Evolutionary conservation across 495 filamentous ascomycete genomes (phyloP).

Genomic region (Hyaloscypha bicolor): DNA sequence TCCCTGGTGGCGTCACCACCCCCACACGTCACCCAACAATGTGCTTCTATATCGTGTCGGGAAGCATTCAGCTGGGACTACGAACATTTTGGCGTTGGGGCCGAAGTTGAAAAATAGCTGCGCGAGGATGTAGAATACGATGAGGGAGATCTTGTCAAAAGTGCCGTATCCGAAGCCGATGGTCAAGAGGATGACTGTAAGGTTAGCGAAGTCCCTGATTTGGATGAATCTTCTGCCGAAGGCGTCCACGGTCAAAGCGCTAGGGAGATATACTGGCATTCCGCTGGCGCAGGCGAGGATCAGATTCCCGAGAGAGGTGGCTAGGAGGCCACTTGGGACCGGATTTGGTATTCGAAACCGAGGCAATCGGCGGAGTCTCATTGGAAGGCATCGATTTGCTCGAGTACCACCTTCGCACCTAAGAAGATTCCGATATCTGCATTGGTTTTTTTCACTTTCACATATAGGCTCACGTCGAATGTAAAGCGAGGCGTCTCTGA

Average conservation of each 20-base stretch:
- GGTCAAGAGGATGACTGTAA: conserved; percentile 69
- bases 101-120: conserved; percentile 86
- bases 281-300: conserved; percentile 57
- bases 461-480: conserved; percentile 36
- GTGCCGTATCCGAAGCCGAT: conserved; percentile 73
- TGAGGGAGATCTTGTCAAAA: conserved; percentile 45
- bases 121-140: conserved; percentile 68
- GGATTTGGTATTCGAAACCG: conserved; percentile 38
- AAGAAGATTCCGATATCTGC: conserved; percentile 52
- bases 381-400: too few relatives aligned
- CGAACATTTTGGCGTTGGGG: conserved; percentile 85
- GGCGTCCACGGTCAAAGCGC: conserved; percentile 67
- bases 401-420: neutral
- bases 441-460: conserved; percentile 60
- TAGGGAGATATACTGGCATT: conserved; percentile 75
- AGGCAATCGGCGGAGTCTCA: neutral
- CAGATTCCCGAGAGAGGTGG: conserved; percentile 72
- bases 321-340: conserved; percentile 52
- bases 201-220: conserved; percentile 63
- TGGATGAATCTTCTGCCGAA: conserved; percentile 70
- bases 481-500: conserved; percentile 75
- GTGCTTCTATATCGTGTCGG: conserved; percentile 82
- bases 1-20: too few relatives aligned
- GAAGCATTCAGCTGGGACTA: conserved; percentile 86
- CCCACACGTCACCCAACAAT: too few relatives aligned